Evolutionary conservation across 1,284 basidiomycete species (phyloP).

Genomic region (Sporisorium exsertum): DNA sequence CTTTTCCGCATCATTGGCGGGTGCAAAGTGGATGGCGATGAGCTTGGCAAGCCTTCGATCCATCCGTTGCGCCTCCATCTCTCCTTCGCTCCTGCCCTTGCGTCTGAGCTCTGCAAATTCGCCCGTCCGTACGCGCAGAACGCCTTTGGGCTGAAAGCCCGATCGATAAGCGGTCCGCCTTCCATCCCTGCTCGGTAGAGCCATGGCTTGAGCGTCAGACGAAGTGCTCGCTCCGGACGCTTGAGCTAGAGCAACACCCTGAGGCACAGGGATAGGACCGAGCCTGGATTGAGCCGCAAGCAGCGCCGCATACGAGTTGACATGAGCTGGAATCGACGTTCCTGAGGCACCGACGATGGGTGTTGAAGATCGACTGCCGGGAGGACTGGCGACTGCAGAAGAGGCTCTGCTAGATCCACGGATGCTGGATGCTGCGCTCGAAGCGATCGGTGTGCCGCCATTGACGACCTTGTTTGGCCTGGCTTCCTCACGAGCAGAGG

Average conservation of each 20-base stretch:
- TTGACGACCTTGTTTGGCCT: conserved; percentile 2
- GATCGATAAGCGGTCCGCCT: conserved; percentile 46
- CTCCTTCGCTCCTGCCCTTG: conserved; percentile 34
- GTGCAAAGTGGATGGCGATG: conserved; percentile 52
- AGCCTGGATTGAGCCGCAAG: conserved; percentile 45
- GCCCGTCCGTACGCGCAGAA: conserved; percentile 45
- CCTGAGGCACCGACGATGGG: conserved; percentile 38
- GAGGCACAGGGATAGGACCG: conserved; percentile 49
- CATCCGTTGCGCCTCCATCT: conserved; percentile 63
- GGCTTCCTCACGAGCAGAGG: not conserved
- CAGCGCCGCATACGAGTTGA: conserved; percentile 50
- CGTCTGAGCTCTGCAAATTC: conserved; percentile 46
- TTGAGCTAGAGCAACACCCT: conserved; percentile 48
- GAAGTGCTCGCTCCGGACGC: conserved; percentile 16
- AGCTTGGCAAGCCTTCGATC: conserved; percentile 61
- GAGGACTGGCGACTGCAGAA: conserved; percentile 30
- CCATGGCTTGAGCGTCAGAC: not conserved
- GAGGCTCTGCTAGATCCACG: conserved; percentile 32
- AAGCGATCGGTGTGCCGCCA: conserved; percentile 8
- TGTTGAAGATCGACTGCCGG: conserved; percentile 39
- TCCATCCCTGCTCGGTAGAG: conserved; percentile 15
- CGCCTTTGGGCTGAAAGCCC: conserved; percentile 63
- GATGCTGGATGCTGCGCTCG: conserved; percentile 33
- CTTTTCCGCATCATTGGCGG: conserved; percentile 24
- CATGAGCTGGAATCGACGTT: conserved; percentile 38